Evolutionary conservation across 768 basidiomycete genomes (phyloP).

Genomic region (Candolleomyces efflorescens): DNA sequence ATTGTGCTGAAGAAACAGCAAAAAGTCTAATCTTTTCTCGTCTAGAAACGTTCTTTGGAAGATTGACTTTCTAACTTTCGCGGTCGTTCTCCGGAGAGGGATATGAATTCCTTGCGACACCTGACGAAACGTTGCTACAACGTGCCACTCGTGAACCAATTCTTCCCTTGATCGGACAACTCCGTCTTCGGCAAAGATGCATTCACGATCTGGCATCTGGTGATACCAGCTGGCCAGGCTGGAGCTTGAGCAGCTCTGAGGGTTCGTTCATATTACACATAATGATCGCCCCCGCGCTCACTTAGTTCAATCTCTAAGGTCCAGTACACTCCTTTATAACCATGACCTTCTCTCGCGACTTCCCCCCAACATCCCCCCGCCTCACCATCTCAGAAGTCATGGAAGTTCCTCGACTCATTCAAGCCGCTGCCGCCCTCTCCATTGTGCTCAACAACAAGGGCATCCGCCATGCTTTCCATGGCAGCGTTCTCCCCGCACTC

Average conservation of each 20-base stretch:
- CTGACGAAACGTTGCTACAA: slow-evolving; percentile 37
- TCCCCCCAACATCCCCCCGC: slow-evolving; percentile 22
- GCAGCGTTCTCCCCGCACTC: slow-evolving; percentile 65
- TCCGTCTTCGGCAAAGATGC: slow-evolving; percentile 37
- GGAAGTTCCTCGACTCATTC: slow-evolving; percentile 69
- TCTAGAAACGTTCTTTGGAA: slow-evolving; percentile 7
- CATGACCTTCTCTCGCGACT: slow-evolving; percentile 45
- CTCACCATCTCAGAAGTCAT: slow-evolving; percentile 44
- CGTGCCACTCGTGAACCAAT: slow-evolving; percentile 23
- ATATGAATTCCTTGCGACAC: slow-evolving; percentile 27
- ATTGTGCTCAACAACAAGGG: slow-evolving; percentile 47
- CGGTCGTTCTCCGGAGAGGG: slow-evolving; percentile 17
- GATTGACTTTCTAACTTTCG: slow-evolving; percentile 28
- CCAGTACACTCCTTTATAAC: slow-evolving; percentile 38
- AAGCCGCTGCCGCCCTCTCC: slow-evolving; percentile 76
- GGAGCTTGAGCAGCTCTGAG: slow-evolving; percentile 35
- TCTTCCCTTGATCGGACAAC: slow-evolving; percentile 43
- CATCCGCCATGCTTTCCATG: slow-evolving; percentile 81
- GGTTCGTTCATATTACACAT: slow-evolving; percentile 48
- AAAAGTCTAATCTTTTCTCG: neutral
- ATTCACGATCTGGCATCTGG: slow-evolving; percentile 40
- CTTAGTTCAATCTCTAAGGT: slow-evolving; percentile 28
- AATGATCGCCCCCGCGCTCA: slow-evolving; percentile 35
- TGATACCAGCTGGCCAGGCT: slow-evolving; percentile 43
- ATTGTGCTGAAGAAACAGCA: neutral